Base-by-base conservation (phyloP, 805 yeast species). In the Candida ponderosae region DNA sequence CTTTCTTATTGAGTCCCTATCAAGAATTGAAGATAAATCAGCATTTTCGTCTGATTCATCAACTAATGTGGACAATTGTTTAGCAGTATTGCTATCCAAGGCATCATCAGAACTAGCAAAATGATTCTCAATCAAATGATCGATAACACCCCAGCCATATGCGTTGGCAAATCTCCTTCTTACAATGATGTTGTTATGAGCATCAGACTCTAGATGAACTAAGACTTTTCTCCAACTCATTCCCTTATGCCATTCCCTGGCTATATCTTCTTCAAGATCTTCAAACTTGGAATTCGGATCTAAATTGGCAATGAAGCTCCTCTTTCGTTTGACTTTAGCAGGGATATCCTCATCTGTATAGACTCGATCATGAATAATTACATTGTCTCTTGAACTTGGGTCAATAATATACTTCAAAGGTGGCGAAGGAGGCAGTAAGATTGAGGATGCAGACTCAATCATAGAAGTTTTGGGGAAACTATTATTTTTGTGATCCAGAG, bases 61-160 rank as follows among this genome's bases (percentile, higher is more conserved):
- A 16, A 6, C 30, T 11, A 18, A 30, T 10, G 18, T 14, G 17
- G 40, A 26, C 2, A 39, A 37, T 8, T 33, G 34, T n/a, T 21
- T 14, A 3, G 9, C 16, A 14, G 23, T 7, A 5, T 18, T 13
- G 1, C 29, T 11, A 4, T 33, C 14, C 1, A 31, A 23, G 14
- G 27, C 35, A 3, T 29, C 35, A 24, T 36, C 45, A 16, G 40
- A 38, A 10, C 47, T 49, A 24, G 35, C 51, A 55, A 84, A 84
- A 61, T 84, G 93, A 35, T 70, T 66, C 13, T 66, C 63, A 2
- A 79, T 72, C 42, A 84, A 51, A 53, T 81, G 93, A 41, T 82
- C 88, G 33, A 83, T 63, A 0, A 82, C 85, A 1, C 75, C 77
- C 95, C 95, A 84, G 1, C 95, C 94, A 57, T 77, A 83, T 0